phyloP scores from a whole-genome alignment of 1,139 yeast genomes.

The Geotrichum citri-aurantii region DNA sequence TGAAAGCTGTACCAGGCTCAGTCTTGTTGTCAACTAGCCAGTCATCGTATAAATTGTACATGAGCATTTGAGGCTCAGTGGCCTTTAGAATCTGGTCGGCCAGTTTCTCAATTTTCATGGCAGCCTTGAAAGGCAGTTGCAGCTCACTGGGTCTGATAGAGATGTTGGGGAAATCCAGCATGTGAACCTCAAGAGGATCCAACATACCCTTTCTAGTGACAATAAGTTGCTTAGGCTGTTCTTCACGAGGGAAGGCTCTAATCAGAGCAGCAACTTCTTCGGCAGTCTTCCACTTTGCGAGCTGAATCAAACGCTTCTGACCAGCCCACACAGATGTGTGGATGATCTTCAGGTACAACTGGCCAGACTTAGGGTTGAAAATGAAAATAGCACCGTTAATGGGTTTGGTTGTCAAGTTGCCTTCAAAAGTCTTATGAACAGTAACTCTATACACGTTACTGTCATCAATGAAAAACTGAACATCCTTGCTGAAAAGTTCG shows the following conservation, averaged over 20 bases:
- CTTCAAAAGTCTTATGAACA: slow-evolving; percentile 87
- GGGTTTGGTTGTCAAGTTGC: slow-evolving; percentile 87
- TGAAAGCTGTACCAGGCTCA: slow-evolving; percentile 88
- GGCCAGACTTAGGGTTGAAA: slow-evolving; percentile 73
- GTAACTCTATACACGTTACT: slow-evolving; percentile 92
- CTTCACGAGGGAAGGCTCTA: slow-evolving; percentile 84
- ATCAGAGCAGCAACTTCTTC: slow-evolving; percentile 93
- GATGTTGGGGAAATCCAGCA: slow-evolving; percentile 93
- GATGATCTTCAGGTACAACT: slow-evolving; percentile 77
- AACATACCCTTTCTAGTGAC: slow-evolving; percentile 86
- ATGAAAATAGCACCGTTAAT: slow-evolving; percentile 91
- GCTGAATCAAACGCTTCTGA: slow-evolving; percentile 85
- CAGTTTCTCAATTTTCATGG: slow-evolving; percentile 74
- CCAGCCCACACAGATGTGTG: slow-evolving; percentile 98
- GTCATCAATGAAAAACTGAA: slow-evolving; percentile 83
- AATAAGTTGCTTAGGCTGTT: slow-evolving; percentile 89
- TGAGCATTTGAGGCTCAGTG: slow-evolving; percentile 86
- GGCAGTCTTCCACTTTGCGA: slow-evolving; percentile 97
- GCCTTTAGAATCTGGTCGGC: slow-evolving; percentile 78
- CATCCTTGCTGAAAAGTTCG: slow-evolving; percentile 79
- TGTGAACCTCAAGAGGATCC: slow-evolving; percentile 94
- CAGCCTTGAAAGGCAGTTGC: slow-evolving; percentile 83
- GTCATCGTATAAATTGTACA: slow-evolving; percentile 88
- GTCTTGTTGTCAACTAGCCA: slow-evolving; percentile 59
- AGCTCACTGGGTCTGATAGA: slow-evolving; percentile 86